phyloP scores from a whole-genome alignment of 176 grass and related monocot species.

The Alloteropsis semialata region DNA sequence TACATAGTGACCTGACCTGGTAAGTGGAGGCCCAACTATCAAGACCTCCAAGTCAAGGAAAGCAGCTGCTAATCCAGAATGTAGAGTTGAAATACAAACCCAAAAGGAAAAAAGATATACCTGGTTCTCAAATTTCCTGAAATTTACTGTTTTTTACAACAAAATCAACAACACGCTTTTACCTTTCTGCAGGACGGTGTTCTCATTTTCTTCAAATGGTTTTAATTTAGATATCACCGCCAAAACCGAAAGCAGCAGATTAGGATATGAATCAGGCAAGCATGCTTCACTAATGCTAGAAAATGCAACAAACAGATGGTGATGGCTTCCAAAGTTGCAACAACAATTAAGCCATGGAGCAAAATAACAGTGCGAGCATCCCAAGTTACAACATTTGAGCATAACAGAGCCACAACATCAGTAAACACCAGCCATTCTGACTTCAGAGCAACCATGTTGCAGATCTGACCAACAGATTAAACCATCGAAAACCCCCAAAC shows the following conservation, averaged over 20 bases:
- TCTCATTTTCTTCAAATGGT: background rate
- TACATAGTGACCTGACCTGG: background rate
- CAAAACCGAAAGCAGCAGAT: background rate
- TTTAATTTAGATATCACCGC: background rate
- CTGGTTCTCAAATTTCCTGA: background rate
- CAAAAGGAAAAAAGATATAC: background rate
- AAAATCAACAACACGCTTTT: background rate
- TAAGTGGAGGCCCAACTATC: background rate
- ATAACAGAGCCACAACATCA: background rate
- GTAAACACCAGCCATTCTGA: background rate
- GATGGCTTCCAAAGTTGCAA: background rate
- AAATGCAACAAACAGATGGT: background rate
- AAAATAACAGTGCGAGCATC: background rate
- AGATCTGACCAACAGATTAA: background rate
- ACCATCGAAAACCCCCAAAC: too few species aligned
- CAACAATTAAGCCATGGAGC: background rate
- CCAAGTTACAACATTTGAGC: background rate
- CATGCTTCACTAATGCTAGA: background rate
- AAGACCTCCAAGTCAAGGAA: background rate
- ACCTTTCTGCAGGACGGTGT: background rate
- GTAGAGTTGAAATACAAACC: background rate
- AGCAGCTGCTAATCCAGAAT: background rate
- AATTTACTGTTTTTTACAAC: too few species aligned
- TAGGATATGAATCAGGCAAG: background rate
- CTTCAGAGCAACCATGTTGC: background rate